Evolutionary conservation across 2,329 filamentous ascomycete species (phyloP).

Genomic region (Myriosclerotinia scirpicola): DNA sequence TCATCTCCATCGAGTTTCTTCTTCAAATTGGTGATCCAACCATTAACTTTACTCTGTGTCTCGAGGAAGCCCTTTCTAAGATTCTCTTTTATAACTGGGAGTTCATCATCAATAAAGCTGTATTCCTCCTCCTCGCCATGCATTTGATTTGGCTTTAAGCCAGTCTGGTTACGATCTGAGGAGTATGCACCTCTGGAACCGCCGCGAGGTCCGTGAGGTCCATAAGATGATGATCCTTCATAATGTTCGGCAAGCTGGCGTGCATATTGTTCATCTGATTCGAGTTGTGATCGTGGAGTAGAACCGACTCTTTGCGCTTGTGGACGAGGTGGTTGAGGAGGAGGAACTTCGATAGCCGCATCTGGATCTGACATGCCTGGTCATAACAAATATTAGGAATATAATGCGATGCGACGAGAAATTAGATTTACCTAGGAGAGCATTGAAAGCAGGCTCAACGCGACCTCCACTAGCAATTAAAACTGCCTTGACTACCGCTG

Average conservation of each 20-base stretch:
- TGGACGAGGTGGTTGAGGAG: conserved; percentile 80
- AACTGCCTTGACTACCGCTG: conserved; percentile 80
- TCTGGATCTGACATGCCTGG: conserved; percentile 78
- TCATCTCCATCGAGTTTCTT: conserved; percentile 93
- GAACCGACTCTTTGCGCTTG: conserved; percentile 55
- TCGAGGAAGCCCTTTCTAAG: conserved; percentile 92
- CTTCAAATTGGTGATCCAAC: conserved; percentile 86
- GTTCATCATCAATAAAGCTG: conserved; percentile 93
- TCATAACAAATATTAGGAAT: conserved; percentile 22
- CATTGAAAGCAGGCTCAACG: conserved; percentile 94
- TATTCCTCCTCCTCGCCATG: conserved; percentile 70
- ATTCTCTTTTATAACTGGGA: conserved; percentile 90
- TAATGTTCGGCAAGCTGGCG: conserved; percentile 92
- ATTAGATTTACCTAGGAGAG: conserved; percentile 68
- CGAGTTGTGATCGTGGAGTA: conserved; percentile 73
- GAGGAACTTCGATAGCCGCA: conserved; percentile 57
- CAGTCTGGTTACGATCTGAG: conserved; percentile 51
- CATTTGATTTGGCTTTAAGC: conserved; percentile 52
- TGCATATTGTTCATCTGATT: conserved; percentile 88
- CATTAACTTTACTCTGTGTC: conserved; percentile 89
- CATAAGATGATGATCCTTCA: conserved; percentile 57
- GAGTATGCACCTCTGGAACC: conserved; percentile 35
- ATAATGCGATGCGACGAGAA: not conserved
- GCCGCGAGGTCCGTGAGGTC: conserved; percentile 47
- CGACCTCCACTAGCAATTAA: conserved; percentile 81